Evolutionary conservation across 345 rosid genomes (phyloP), one percentile per base, ranked within the genome.

Genomic region (Pugionium cornutum): DNA sequence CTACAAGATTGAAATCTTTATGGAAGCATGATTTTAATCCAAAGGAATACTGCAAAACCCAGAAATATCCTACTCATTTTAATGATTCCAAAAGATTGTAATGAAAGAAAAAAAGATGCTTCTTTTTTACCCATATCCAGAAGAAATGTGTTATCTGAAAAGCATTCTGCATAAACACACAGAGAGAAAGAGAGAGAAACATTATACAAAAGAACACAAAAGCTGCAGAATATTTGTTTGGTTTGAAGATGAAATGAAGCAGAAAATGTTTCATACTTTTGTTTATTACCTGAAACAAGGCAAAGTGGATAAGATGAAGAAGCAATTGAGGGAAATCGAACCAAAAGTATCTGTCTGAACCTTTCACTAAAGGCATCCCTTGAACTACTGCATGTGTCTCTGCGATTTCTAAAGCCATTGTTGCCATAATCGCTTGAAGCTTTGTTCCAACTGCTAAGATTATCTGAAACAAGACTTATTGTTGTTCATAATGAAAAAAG

Each of bases 81-180:
- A 33, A 50, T 7, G 2, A 54, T 2, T 55, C 18, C 1, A 59
- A 27, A n/a, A 8, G 1, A 50, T 10, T 1, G 0, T 30, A 40
- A 10, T 9, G 18, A 3, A 25, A 35, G 7, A 59, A n/a, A 5
- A 45, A 1, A 45, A 52, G 50, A 34, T 33, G 53, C 41, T 18
- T 48, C n/a, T 5, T 0, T 46, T 5, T 75, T 82, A 90, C 99
- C 99, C 83, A 88, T 53, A 90, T 82, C 99, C 97, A 94, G 25
- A 90, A 64, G 86, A 90, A 90, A 66, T 90, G 89, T 31, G 99
- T 94, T 75, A 94, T 90, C 78, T 90, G 97, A 80, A 94, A 90
- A 35, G 97, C 99, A 50, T 88, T 94, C 97, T 94, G 84, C 81
- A 82, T 27, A 37, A 52, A 31, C 56, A 33, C 52, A 30, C 33